These are phyloP conservation scores for Discostella pseudostelligera DNA, from an alignment of 108 stramenopile species.

Conservation along the genomic window DNA sequence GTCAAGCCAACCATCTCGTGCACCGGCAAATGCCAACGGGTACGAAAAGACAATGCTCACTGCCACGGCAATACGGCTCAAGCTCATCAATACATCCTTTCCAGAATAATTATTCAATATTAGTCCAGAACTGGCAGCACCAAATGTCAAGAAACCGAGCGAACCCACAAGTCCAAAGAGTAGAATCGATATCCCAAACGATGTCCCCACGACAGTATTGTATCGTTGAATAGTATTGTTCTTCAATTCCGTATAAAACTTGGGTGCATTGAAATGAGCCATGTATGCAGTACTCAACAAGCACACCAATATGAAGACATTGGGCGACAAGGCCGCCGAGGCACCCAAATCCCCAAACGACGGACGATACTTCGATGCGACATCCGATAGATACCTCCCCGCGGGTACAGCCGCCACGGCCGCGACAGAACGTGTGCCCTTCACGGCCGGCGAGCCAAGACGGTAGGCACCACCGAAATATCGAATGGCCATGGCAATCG, in stretches of 20 bases:
- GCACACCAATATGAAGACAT: constrained; percentile 67
- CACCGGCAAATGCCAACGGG: constrained; percentile 85
- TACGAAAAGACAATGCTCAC: constrained; percentile 88
- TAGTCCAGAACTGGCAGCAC: constrained; percentile 64
- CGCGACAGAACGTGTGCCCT: constrained; percentile 1
- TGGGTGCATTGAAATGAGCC: constrained; percentile 96
- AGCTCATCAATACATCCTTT: constrained; percentile 67
- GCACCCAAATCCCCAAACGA: constrained; percentile 49
- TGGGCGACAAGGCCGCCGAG: constrained; percentile 60
- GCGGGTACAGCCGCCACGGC: constrained; percentile 28
- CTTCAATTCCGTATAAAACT: constrained; percentile 88
- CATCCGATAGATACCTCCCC: constrained; percentile 50
- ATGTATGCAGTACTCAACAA: constrained; percentile 85
- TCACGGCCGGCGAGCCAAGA: constrained; percentile 35
- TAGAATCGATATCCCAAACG: constrained; percentile 64
- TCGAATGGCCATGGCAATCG: constrained; percentile 64
- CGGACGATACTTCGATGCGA: constrained; percentile 40
- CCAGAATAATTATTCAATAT: constrained; percentile 89
- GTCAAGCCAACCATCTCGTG: constrained; percentile 71
- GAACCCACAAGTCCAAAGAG: constrained; percentile 61
- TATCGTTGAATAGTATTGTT: constrained; percentile 75
- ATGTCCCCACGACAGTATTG: constrained; percentile 71
- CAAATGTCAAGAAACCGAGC: constrained; percentile 90
- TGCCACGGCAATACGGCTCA: constrained; percentile 78
- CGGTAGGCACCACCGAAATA: constrained; percentile 74